These are phyloP conservation scores for Neonectria faginata DNA, from an alignment of 2,329 filamentous ascomycete genomes.

Conservation along the genomic window DNA sequence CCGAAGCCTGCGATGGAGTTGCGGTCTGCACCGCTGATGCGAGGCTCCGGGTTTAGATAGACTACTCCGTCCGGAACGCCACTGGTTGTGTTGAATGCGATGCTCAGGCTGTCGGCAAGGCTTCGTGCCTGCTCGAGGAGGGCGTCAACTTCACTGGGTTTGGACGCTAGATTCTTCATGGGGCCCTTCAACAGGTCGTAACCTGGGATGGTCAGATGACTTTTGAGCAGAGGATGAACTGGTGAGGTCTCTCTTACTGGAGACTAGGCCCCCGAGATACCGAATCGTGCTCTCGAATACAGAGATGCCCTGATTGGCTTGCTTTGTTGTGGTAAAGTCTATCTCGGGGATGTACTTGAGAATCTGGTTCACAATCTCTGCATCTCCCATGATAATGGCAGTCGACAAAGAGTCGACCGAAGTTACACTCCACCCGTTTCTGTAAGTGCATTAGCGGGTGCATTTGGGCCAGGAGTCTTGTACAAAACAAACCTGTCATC, in stretches of 20 bases:
- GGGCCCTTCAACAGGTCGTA: conserved; percentile 81
- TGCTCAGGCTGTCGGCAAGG: conserved; percentile 79
- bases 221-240: neutral
- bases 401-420: conserved; percentile 85
- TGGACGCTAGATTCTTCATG: conserved; percentile 61
- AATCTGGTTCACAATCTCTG: conserved; percentile 75
- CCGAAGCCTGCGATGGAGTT: conserved; percentile 84
- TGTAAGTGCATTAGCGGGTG: conserved; percentile 66
- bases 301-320: conserved; percentile 67
- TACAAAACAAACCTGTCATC: conserved; percentile 72
- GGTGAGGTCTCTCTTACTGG: conserved; percentile 59
- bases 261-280: conserved; percentile 84
- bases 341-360: conserved; percentile 77
- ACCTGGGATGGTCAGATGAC: conserved; percentile 51
- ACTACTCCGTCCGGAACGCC: conserved; percentile 81
- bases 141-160: conserved; percentile 60
- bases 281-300: conserved; percentile 93
- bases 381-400: conserved; percentile 79
- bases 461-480: conserved; percentile 53
- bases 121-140: conserved; percentile 75
- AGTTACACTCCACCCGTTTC: conserved; percentile 87
- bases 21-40: conserved; percentile 61
- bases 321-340: conserved; percentile 72
- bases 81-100: conserved; percentile 80
- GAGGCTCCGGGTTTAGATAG: conserved; percentile 64